Percentiles rank a stretch among this genome's conserved stretches.
Evolutionary conservation across 768 basidiomycete genomes (phyloP).

Genomic region (Rhodotorula graminis): DNA sequence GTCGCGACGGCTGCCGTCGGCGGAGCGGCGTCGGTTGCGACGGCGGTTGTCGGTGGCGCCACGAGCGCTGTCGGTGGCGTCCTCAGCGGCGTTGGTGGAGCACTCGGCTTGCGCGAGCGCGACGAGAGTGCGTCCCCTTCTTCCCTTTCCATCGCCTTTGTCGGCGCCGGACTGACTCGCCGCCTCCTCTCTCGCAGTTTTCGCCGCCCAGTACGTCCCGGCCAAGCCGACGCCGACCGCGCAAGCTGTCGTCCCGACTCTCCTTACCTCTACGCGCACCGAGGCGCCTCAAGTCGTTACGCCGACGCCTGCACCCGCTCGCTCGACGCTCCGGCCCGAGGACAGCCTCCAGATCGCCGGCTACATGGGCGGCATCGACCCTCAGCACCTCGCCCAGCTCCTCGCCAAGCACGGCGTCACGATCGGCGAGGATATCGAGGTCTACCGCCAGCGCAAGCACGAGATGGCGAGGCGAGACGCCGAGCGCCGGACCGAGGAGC

Average conservation of each 20-base stretch:
- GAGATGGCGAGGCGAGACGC: not conserved
- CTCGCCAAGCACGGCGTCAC: constrained; percentile 10
- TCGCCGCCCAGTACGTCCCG: not conserved
- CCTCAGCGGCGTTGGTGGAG: not conserved
- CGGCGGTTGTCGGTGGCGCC: constrained; percentile 2
- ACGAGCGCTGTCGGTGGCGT: not conserved
- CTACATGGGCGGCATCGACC: constrained; percentile 14
- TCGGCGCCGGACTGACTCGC: not conserved
- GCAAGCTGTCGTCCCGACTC: not conserved
- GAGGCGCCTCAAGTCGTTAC: not conserved
- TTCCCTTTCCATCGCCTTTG: not conserved
- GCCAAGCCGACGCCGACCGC: not conserved
- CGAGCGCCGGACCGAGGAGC: not conserved
- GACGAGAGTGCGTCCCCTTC: not conserved
- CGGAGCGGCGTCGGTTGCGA: not conserved
- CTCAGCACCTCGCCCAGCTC: not conserved
- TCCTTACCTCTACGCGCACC: not conserved
- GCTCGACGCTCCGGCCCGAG: not conserved
- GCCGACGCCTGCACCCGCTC: constrained; percentile 1
- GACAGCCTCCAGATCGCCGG: constrained; percentile 15
- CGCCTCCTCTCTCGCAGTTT: not conserved
- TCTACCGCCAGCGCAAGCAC: constrained; percentile 2
- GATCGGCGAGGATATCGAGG: constrained; percentile 13
- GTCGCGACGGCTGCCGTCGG: constrained; percentile 1
- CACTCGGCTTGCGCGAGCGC: constrained; percentile 10